Evolutionary conservation across 345 rosid species (phyloP).

Genomic region (Carallia brachiata): DNA sequence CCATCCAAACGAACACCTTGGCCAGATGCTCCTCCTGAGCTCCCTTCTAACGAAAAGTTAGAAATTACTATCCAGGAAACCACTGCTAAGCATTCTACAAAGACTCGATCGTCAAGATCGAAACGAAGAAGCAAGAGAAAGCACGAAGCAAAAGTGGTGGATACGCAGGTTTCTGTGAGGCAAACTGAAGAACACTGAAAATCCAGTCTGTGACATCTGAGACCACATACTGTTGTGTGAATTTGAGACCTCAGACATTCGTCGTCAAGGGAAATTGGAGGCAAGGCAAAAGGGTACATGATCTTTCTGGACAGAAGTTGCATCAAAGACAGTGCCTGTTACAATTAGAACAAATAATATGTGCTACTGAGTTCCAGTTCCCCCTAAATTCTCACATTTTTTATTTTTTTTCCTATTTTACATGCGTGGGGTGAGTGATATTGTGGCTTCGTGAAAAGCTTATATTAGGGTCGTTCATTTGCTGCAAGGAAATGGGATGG

Average conservation of each 20-base stretch:
- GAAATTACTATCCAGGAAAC: slow-evolving; percentile 40
- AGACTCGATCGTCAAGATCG: slow-evolving; percentile 52
- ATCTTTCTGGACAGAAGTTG: slow-evolving; percentile 18
- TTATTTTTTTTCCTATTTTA: not conserved
- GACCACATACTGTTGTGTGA: slow-evolving; percentile 14
- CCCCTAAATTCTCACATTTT: slow-evolving; percentile 16
- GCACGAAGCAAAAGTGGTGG: slow-evolving; percentile 57
- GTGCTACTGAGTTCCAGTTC: slow-evolving; percentile 20
- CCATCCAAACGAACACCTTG: slow-evolving; percentile 87
- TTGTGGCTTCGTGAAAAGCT: slow-evolving; percentile 15
- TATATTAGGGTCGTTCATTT: slow-evolving; percentile 19
- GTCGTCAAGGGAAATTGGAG: slow-evolving; percentile 9
- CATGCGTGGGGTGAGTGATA: slow-evolving; percentile 29
- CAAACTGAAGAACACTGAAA: slow-evolving; percentile 50
- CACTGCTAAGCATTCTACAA: slow-evolving; percentile 48
- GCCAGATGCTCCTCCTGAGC: slow-evolving; percentile 95
- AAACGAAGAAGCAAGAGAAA: slow-evolving; percentile 74
- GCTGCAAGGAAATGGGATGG: slow-evolving; percentile 15
- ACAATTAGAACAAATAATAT: slow-evolving; percentile 19
- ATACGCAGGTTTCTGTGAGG: slow-evolving; percentile 40
- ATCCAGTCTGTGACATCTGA: not conserved
- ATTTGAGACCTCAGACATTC: slow-evolving; percentile 20
- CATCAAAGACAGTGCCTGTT: slow-evolving; percentile 21
- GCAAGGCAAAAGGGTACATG: slow-evolving; percentile 7
- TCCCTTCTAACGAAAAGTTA: slow-evolving; percentile 45